Conservation (phyloP, 345 rosid genomes). For the Viola odorata region DNA sequence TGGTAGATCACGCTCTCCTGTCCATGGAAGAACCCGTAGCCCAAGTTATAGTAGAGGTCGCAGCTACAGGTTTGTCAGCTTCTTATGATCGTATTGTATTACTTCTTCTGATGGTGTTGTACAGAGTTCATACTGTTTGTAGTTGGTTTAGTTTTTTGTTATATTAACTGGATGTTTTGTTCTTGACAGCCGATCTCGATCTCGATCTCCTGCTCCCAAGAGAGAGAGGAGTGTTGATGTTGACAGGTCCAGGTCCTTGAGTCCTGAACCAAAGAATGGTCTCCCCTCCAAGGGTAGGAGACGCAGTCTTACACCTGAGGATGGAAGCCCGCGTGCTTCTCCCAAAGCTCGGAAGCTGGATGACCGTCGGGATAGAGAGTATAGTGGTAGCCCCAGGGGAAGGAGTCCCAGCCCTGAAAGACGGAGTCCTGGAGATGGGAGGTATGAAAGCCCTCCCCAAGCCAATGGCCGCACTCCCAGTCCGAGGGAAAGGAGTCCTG, state of each 20-base stretch:
- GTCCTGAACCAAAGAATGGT: conserved; percentile 24
- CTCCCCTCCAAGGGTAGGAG: conserved; percentile 47
- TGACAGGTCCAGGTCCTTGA: conserved; percentile 29
- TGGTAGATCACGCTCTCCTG: conserved; percentile 42
- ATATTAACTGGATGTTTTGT: neutral
- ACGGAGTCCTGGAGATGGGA: conserved; percentile 31
- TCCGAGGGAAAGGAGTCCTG: conserved; percentile 41
- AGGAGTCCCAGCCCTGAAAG: conserved; percentile 48
- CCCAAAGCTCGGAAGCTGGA: conserved; percentile 21
- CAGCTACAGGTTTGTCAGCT: conserved; percentile 59
- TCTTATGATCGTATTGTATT: neutral
- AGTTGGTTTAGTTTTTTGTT: neutral
- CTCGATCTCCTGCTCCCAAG: conserved; percentile 60
- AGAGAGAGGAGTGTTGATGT: conserved; percentile 49
- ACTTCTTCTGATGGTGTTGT: neutral
- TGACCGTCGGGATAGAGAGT: conserved; percentile 21
- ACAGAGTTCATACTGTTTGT: neutral
- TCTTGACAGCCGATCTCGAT: conserved; percentile 59
- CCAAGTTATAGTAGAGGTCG: conserved; percentile 84
- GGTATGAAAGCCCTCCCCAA: conserved; percentile 47
- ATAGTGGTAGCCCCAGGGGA: conserved; percentile 24
- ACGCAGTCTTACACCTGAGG: conserved; percentile 51
- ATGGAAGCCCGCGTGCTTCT: conserved; percentile 26
- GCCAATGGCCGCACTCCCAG: conserved; percentile 53
- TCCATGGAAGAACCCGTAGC: conserved; percentile 76